Evolutionary conservation across 192 early-diverging fungal species (phyloP), one percentile per base, ranked within the genome.

Genomic region (Coemansia sp.): DNA sequence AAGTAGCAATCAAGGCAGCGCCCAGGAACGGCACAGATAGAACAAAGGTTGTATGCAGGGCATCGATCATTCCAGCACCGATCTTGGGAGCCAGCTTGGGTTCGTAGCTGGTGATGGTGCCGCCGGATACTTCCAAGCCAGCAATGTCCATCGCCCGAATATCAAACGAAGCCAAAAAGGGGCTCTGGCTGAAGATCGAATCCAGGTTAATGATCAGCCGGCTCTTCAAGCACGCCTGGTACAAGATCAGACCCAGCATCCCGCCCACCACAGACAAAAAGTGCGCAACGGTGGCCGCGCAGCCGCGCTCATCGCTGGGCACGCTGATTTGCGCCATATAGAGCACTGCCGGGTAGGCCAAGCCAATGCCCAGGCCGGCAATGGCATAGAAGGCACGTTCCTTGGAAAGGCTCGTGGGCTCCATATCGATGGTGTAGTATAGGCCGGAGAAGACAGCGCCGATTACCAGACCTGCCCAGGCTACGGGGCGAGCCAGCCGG

Each of bases 141-240:
- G 72, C 65, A 61, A 75, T 68, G 20, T 75, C 72, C 72, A 75
- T 75, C 2, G 61, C 54, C 3, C 50, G 57, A 10, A 75, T 51
- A 23, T 68, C 18, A 44, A 75, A 75, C 16, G 60, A 10, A 12
- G 52, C 23, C 11, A 75, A 45, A 23, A 75, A 57, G 13, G 52
- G 8, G 41, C 63, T 54, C 43, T 59, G 50, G 23, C 46, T 9
- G 50, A 75, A 75, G n/a, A 75, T 42, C 5, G 65, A 38, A 10
- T 50, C 42, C 20, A 75, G 53, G 37, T 68, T 75, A 20, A 30
- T 18, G 14, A 75, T 75, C 30, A 75, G 53, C 0, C 61, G 51
- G 61, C 72, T 75, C 65, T 75, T 75, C 42, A 74, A 39, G 23
- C 72, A 68, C 26, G 72, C 72, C 37, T 75, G 65, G 60, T 75